phyloP scores from a whole-genome alignment of 495 filamentous ascomycete species.

The Emericellopsis terricola region DNA sequence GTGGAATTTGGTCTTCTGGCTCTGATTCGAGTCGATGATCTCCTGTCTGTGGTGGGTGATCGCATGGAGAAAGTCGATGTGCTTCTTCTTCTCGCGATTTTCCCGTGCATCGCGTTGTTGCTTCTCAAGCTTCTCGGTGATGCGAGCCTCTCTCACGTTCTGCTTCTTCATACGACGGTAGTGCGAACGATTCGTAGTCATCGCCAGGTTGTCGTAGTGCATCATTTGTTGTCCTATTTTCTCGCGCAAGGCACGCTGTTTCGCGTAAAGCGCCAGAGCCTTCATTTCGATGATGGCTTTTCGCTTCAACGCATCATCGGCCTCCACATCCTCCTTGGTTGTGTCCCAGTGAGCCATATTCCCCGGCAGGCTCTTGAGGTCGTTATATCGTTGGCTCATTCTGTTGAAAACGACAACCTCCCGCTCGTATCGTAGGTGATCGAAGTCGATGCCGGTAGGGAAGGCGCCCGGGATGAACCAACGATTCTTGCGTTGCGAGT shows the following conservation, averaged over 20 bases:
- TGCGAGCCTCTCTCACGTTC: constrained; percentile 82
- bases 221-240: constrained; percentile 77
- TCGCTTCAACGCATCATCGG: constrained; percentile 69
- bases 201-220: constrained; percentile 82
- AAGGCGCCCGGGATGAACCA: constrained; percentile 70
- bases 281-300: constrained; percentile 90
- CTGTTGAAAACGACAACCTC: constrained; percentile 81
- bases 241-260: constrained; percentile 71
- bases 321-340: constrained; percentile 46
- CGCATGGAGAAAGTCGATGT: constrained; percentile 62
- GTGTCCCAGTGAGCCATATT: constrained; percentile 76
- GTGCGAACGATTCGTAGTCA: constrained; percentile 76
- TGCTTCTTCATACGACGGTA: constrained; percentile 96
- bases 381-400: constrained; percentile 61
- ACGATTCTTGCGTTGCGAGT: constrained; percentile 50
- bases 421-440: constrained; percentile 63
- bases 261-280: constrained; percentile 60
- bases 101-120: constrained; percentile 92
- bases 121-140: constrained; percentile 97
- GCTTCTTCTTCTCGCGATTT: constrained; percentile 88
- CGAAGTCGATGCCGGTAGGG: constrained; percentile 71
- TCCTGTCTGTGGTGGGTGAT: constrained; percentile 42
- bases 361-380: constrained; percentile 64
- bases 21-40: constrained; percentile 16
- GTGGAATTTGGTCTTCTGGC: constrained; percentile 41